Evolutionary conservation across 2,329 filamentous ascomycete genomes (phyloP).

Genomic region (Pseudocercospora crystallina): DNA sequence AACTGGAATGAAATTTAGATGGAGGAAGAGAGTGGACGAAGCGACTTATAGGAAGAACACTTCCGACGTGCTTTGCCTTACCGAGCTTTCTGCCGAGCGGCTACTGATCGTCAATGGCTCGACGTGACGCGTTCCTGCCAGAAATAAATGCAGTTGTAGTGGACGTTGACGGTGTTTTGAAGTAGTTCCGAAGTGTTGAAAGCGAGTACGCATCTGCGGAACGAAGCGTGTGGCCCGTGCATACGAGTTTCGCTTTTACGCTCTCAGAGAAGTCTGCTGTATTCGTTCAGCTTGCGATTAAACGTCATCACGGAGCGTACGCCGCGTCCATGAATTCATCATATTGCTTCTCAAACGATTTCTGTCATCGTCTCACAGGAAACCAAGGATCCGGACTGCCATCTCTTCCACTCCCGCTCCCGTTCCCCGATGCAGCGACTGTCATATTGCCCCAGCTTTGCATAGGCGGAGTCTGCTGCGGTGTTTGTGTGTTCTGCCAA

Average conservation of each 20-base stretch:
- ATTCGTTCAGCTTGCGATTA: background rate
- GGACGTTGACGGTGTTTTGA: background rate
- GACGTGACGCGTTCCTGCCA: background rate
- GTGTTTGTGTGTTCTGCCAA: background rate
- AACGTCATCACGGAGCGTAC: too few species aligned
- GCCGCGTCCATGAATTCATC: too few species aligned
- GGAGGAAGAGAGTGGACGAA: too few species aligned
- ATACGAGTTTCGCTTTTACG: background rate
- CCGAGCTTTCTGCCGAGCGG: background rate
- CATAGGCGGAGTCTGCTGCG: slow-evolving; percentile 4
- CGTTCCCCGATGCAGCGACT: slow-evolving; percentile 3
- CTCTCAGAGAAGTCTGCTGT: background rate
- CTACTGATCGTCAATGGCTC: background rate
- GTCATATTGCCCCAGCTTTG: slow-evolving; percentile 15
- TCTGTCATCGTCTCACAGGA: slow-evolving; percentile 18
- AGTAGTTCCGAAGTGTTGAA: background rate
- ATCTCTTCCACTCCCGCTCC: slow-evolving; percentile 4
- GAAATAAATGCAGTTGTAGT: background rate
- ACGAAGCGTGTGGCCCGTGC: background rate
- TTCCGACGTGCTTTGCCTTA: too few species aligned
- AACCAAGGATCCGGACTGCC: slow-evolving; percentile 31
- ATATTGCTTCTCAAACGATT: too few species aligned
- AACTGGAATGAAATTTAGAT: too few species aligned
- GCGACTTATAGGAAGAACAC: too few species aligned
- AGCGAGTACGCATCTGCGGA: slow-evolving; percentile 1